Base-by-base conservation (phyloP, 345 rosid genomes). In the Camelina sativa region DNA sequence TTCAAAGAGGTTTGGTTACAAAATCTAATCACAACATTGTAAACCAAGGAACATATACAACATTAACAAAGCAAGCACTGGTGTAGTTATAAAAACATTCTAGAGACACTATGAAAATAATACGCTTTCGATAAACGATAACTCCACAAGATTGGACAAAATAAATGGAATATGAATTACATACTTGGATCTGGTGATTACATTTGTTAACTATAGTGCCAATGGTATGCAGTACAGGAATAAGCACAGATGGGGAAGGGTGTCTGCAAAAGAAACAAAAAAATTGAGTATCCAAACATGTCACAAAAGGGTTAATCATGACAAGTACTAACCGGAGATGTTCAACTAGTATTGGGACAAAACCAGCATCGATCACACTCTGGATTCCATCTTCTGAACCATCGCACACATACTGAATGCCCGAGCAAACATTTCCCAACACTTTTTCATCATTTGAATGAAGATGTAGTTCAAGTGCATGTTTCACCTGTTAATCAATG, bases 151-250 rank as follows among this genome's bases (percentile, higher is more conserved):
- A 23, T 23, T 23, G 25, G 25, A 23, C 25, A 23, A 23, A 23
- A 23, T 23, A 23, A 23, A 23, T 23, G 25, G 25, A 23, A 23
- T 23, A 23, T 23, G 25, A 23, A 23, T 23, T 73, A 28, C 47
- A 67, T 52, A 85, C 86, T 86, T 85, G 84, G 34, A 85, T 90
- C 72, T 88, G 96, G 71, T 75, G 67, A 72, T 82, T 86, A 79
- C 90, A 87, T 41, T 90, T 94, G 4, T 88, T 85, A 55, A 83
- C 92, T 65, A 92, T 86, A 74, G 87, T 88, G 44, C 90, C 96
- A 63, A 90, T 85, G 7, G 90, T 79, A 7, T 89, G 88, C 28
- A 92, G 87, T 41, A 89, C 95, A 75, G 97, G 97, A 77, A 81
- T 76, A 65, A 86, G 80, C 76, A 90, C 96, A 11, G 83, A 61